phyloP scores from a whole-genome alignment of 352 stramenopile species.

The Phytophthora palmivora region DNA sequence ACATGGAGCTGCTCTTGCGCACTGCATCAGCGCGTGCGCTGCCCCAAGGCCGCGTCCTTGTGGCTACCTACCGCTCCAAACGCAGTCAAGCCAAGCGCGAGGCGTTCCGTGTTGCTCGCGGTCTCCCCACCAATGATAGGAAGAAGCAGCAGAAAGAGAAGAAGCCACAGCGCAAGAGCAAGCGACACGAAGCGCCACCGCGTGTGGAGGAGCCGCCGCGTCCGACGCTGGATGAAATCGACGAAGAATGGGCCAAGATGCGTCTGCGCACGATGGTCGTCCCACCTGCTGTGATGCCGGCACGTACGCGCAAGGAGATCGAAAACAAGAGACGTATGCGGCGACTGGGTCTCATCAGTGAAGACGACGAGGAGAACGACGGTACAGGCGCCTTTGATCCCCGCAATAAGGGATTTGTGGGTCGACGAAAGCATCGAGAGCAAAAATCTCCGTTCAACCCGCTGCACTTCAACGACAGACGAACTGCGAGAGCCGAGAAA shows the following conservation, averaged over 20 bases:
- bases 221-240: constrained; percentile 42
- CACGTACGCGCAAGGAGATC: constrained; percentile 51
- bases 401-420: constrained; percentile 36
- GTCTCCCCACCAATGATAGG: constrained; percentile 8
- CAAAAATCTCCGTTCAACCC: constrained; percentile 17
- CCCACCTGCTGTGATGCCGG: constrained; percentile 46
- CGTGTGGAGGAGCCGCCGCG: constrained; percentile 22
- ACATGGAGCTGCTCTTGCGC: constrained; percentile 54
- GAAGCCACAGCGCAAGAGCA: constrained; percentile 8
- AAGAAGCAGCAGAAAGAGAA: constrained; percentile 31
- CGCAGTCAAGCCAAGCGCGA: constrained; percentile 53
- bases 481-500: constrained; percentile 27
- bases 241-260: constrained; percentile 58
- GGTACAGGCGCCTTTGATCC: constrained; percentile 17
- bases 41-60: constrained; percentile 32
- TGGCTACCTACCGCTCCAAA: constrained; percentile 64
- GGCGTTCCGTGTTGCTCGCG: constrained; percentile 9
- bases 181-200: constrained; percentile 13
- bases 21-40: constrained; percentile 17
- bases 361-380: constrained; percentile 45
- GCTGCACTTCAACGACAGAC: constrained; percentile 29
- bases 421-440: constrained; percentile 12
- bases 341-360: constrained; percentile 51
- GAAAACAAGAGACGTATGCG: constrained; percentile 71
- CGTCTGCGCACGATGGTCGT: constrained; percentile 41